These are phyloP conservation scores for Trichoderma orchidacearum DNA, from an alignment of 495 filamentous ascomycete genomes.

Conservation along the genomic window DNA sequence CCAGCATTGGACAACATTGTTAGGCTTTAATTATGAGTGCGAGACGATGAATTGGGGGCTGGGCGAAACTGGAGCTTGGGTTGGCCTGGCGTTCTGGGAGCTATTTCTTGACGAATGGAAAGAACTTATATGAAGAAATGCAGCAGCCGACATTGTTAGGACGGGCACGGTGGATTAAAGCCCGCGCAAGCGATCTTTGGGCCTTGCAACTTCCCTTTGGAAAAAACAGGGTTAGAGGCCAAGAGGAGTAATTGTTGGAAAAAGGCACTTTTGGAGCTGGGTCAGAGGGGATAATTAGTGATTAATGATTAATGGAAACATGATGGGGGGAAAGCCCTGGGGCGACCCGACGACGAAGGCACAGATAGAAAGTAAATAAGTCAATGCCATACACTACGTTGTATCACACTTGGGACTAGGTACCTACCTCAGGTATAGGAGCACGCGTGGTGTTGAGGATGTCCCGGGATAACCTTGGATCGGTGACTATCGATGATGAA, in stretches of 20 bases:
- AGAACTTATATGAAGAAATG: neutral
- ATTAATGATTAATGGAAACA: slow-evolving; percentile 1
- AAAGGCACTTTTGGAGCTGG: neutral
- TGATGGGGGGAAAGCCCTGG: neutral
- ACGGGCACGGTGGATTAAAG: neutral
- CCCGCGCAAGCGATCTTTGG: neutral
- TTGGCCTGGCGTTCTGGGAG: neutral
- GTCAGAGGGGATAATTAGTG: neutral
- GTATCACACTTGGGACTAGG: no score
- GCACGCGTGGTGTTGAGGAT: no score
- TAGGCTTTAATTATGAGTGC: neutral
- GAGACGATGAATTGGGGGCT: neutral
- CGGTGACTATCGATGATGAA: no score
- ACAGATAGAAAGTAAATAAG: neutral
- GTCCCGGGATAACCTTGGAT: no score
- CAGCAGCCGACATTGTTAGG: neutral
- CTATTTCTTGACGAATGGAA: neutral
- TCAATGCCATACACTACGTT: no score
- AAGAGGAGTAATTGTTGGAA: neutral
- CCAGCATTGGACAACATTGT: neutral
- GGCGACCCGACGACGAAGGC: neutral
- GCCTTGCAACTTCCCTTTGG: no score
- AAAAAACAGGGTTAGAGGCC: neutral
- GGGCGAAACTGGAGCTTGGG: no score
- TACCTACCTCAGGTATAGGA: no score